A percentile compares a stretch with the other conserved stretches of the same genome.
These are phyloP conservation scores for Parietaria judaica DNA, from an alignment of 306 rosid genomes.

Conservation along the genomic window DNA sequence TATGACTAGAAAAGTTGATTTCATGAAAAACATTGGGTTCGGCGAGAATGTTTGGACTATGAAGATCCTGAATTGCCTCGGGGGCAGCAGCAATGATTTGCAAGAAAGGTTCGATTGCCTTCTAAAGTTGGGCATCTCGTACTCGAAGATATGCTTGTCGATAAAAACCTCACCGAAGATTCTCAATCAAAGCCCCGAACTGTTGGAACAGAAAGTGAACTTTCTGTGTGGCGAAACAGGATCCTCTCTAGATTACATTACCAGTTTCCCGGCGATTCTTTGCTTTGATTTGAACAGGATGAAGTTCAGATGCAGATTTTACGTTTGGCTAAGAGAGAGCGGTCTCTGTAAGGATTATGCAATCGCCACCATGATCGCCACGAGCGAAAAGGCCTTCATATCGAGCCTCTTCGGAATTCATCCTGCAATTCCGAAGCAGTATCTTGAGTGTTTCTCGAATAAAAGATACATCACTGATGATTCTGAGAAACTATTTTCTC, in stretches of 20 bases:
- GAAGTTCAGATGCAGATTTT: slow-evolving; percentile 61
- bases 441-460: neutral
- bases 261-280: slow-evolving; percentile 47
- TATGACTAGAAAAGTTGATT: slow-evolving; percentile 47
- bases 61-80: slow-evolving; percentile 32
- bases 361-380: slow-evolving; percentile 58
- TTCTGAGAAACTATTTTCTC: no score
- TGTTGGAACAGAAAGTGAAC: slow-evolving; percentile 43
- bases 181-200: slow-evolving; percentile 52
- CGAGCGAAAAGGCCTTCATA: slow-evolving; percentile 54
- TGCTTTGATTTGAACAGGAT: slow-evolving; percentile 59
- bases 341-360: slow-evolving; percentile 38
- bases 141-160: slow-evolving; percentile 47
- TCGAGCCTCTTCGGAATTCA: slow-evolving; percentile 40
- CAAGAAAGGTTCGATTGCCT: slow-evolving; percentile 54
- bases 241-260: slow-evolving; percentile 32
- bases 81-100: slow-evolving; percentile 39
- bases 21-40: slow-evolving; percentile 60
- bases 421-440: slow-evolving; percentile 61
- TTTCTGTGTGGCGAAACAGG: slow-evolving; percentile 50
- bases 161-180: slow-evolving; percentile 38
- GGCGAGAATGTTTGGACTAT: slow-evolving; percentile 66
- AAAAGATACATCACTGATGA: neutral
- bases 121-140: slow-evolving; percentile 40
- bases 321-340: slow-evolving; percentile 46